Conservation (phyloP, 2,329 filamentous ascomycete genomes). For the Colletotrichum cordylinicola region DNA sequence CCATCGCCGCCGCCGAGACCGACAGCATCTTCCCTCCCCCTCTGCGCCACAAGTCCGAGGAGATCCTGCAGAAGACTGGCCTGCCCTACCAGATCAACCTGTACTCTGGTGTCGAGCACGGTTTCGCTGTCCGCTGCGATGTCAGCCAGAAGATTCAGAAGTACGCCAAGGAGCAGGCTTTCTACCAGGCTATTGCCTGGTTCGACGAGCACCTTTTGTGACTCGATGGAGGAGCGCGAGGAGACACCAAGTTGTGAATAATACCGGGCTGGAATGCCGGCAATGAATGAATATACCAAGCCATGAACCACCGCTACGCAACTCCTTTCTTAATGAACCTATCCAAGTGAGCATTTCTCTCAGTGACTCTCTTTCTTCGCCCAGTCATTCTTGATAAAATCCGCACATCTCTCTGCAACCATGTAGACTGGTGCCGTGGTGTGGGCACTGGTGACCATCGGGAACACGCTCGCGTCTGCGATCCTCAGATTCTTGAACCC, state of each 20-base stretch:
- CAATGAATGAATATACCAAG: neutral
- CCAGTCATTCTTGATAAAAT: constrained; percentile 30
- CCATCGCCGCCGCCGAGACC: constrained; percentile 69
- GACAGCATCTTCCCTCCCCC: constrained; percentile 70
- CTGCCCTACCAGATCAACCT: constrained; percentile 79
- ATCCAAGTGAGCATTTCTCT: neutral
- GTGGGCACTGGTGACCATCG: constrained; percentile 31
- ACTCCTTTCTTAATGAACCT: neutral
- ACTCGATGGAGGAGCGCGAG: constrained; percentile 9
- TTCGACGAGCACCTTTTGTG: constrained; percentile 67
- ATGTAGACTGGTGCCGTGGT: constrained; percentile 34
- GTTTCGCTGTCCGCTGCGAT: constrained; percentile 77
- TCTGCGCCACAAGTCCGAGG: constrained; percentile 69
- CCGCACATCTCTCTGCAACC: constrained; percentile 35
- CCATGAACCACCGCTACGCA: neutral
- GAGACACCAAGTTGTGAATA: neutral
- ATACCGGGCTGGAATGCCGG: neutral
- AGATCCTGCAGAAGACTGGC: constrained; percentile 61
- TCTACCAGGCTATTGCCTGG: constrained; percentile 79
- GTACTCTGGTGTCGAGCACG: constrained; percentile 74
- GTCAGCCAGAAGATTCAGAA: constrained; percentile 58
- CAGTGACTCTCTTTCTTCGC: neutral
- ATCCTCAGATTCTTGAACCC: constrained; percentile 24
- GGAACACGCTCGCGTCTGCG: constrained; percentile 34
- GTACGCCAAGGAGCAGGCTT: constrained; percentile 83